These are phyloP conservation scores for Parathielavia hyrcaniae DNA, from an alignment of 495 filamentous ascomycete genomes.

Conservation along the genomic window DNA sequence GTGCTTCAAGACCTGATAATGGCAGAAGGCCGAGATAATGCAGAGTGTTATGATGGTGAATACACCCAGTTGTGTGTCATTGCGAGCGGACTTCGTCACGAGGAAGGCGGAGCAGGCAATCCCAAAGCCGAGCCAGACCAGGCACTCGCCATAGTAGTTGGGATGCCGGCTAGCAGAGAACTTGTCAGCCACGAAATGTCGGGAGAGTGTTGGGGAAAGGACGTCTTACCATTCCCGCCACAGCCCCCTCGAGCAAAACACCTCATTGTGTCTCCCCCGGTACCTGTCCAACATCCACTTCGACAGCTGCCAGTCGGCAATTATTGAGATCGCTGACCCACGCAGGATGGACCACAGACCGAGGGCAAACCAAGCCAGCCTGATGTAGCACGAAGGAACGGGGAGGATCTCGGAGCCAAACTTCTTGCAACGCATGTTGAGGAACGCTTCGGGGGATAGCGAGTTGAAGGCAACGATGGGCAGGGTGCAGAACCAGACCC, in stretches of 20 bases:
- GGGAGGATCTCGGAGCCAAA: slow-evolving; percentile 20
- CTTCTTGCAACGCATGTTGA: slow-evolving; percentile 23
- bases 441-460: slow-evolving; percentile 44
- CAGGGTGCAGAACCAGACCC: slow-evolving; percentile 56
- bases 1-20: slow-evolving; percentile 45
- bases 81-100: slow-evolving; percentile 36
- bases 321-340: slow-evolving; percentile 40
- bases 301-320: slow-evolving; percentile 55
- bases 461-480: slow-evolving; percentile 56
- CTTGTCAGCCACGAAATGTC: not conserved
- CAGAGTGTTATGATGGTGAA: slow-evolving; percentile 42
- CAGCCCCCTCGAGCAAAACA: slow-evolving; percentile 54
- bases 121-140: slow-evolving; percentile 59
- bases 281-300: slow-evolving; percentile 51
- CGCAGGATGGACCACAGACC: slow-evolving; percentile 40
- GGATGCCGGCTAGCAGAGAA: slow-evolving; percentile 48
- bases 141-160: slow-evolving; percentile 63
- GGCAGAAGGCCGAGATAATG: slow-evolving; percentile 47
- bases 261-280: slow-evolving; percentile 55
- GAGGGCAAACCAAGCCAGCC: slow-evolving; percentile 47
- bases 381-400: slow-evolving; percentile 46
- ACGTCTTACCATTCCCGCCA: slow-evolving; percentile 44
- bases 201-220: not conserved
- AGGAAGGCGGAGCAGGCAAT: slow-evolving; percentile 47
- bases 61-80: slow-evolving; percentile 47